These are phyloP conservation scores for Malbranchea cinnamomea DNA, from an alignment of 2,329 filamentous ascomycete species.

Conservation along the genomic window DNA sequence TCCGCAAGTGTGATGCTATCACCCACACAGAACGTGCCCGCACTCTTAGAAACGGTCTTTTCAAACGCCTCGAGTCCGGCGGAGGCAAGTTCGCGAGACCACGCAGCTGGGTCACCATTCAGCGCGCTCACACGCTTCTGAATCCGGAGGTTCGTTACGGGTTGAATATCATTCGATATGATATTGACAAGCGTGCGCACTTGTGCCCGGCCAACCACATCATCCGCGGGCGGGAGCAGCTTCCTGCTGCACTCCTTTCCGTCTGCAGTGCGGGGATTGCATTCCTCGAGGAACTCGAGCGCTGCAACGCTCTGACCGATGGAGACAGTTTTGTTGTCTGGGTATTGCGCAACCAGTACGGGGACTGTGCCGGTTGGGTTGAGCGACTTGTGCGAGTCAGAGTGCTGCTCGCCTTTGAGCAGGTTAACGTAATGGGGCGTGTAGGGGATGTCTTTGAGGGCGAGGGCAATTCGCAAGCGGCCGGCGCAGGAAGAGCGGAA, in stretches of 20 bases:
- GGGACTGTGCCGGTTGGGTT: constrained; percentile 44
- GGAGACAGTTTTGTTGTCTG: constrained; percentile 19
- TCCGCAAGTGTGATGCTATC: constrained; percentile 44
- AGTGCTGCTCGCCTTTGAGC: constrained; percentile 37
- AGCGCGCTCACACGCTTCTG: constrained; percentile 34
- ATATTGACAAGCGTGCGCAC: constrained; percentile 41
- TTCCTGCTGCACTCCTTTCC: too few relatives aligned
- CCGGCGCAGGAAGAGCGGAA: constrained; percentile 49
- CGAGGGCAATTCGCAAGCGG: constrained; percentile 44
- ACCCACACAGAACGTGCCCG: constrained; percentile 41
- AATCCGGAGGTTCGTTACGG: constrained; percentile 43
- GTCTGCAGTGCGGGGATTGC: constrained; percentile 30
- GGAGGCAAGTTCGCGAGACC: constrained; percentile 38
- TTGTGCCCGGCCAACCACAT: constrained; percentile 31
- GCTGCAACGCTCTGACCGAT: constrained; percentile 45
- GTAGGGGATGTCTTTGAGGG: constrained; percentile 39
- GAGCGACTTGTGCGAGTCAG: constrained; percentile 29
- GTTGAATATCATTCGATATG: constrained; percentile 44
- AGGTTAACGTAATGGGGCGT: constrained; percentile 38
- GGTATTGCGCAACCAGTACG: constrained; percentile 28
- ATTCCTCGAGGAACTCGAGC: constrained; percentile 48
- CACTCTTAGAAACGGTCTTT: constrained; percentile 20
- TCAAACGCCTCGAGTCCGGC: constrained; percentile 45
- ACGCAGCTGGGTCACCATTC: constrained; percentile 26
- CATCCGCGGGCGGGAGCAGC: constrained; percentile 32